Evolutionary conservation across 352 stramenopile species (phyloP).

Genomic region (Phytopythium boreale): DNA sequence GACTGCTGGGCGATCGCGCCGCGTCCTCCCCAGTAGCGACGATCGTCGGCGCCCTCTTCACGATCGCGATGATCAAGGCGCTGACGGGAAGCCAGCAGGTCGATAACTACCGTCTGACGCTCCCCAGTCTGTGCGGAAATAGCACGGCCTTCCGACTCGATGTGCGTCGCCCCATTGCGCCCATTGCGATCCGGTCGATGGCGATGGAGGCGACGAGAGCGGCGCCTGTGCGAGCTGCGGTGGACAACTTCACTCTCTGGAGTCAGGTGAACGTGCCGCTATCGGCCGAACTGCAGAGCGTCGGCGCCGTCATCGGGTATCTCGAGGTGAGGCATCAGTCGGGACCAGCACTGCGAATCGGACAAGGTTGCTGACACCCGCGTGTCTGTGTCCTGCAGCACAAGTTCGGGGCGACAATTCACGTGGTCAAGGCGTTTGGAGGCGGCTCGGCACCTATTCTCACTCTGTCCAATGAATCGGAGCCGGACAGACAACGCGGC

Average conservation of each 20-base stretch:
- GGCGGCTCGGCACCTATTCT: neutral
- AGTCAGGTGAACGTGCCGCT: slow-evolving; percentile 27
- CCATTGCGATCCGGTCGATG: slow-evolving; percentile 19
- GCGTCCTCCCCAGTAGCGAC: slow-evolving; percentile 18
- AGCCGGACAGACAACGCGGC: neutral
- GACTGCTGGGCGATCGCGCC: slow-evolving; percentile 8
- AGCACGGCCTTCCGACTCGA: slow-evolving; percentile 8
- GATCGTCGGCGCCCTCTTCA: slow-evolving; percentile 23
- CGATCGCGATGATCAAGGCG: slow-evolving; percentile 26
- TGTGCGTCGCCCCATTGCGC: neutral
- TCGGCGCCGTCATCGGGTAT: slow-evolving; percentile 21
- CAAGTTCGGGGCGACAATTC: slow-evolving; percentile 4
- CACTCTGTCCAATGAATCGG: neutral
- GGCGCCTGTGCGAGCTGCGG: slow-evolving; percentile 19
- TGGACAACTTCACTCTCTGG: slow-evolving; percentile 31
- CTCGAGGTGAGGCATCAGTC: slow-evolving; percentile 21
- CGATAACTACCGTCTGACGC: slow-evolving; percentile 7
- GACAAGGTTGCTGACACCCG: neutral
- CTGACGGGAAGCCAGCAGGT: slow-evolving; percentile 3
- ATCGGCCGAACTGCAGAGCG: slow-evolving; percentile 18
- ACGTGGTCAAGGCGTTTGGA: neutral
- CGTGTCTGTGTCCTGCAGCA: neutral
- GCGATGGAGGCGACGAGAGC: slow-evolving; percentile 27
- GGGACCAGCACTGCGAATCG: neutral
- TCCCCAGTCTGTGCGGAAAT: slow-evolving; percentile 8